Evolutionary conservation across 1,284 basidiomycete genomes (phyloP), one percentile per base, ranked within the genome.

Genomic region (Ganoderma meredithae): DNA sequence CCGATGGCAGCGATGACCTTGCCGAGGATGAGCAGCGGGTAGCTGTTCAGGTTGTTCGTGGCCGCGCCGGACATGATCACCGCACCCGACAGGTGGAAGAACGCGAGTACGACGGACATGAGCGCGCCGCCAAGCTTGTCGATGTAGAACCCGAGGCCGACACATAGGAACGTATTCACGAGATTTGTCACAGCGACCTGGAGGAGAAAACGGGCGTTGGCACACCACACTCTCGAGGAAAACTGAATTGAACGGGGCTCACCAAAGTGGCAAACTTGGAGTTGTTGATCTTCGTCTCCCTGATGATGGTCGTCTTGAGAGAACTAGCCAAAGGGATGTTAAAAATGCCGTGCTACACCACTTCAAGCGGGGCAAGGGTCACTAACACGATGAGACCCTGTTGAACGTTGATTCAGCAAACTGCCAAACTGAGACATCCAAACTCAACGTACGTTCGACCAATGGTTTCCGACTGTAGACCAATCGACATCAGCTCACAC

Each of bases 1-100:
- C 83, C 83, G 66, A 84, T 81, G 13, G 83, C 83, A 3, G 83
- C 82, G 40, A 84, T 73, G 19, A 83, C 81, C 69, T 83, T 83
- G 60, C 82, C 83, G 25, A 80, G 70, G 56, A 83, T 81, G 64
- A 83, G 79, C 19, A 83, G 72, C 7, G 80, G 76, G 69, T 83
- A 83, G 74, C 80, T 83, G 71, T 82, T 81, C 15, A 83, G 72
- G 66, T 78, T 73, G 71, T 82, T 81, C 47, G 82, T 83, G 22
- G 82, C 79, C 0, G 80, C 79, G 27, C 82, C 82, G 6, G 83
- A 80, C 79, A 83, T 80, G 61, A 83, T 77, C 39, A 81, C 72
- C 13, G 80, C 71, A 15, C 80, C 80, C 17, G 74, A 74, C 31
- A 81, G 70, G 65, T 80, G 80, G 74, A 81, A 81, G 59, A 72